Conservation (phyloP, 352 stramenopile species). For the Phytophthora europaea region DNA sequence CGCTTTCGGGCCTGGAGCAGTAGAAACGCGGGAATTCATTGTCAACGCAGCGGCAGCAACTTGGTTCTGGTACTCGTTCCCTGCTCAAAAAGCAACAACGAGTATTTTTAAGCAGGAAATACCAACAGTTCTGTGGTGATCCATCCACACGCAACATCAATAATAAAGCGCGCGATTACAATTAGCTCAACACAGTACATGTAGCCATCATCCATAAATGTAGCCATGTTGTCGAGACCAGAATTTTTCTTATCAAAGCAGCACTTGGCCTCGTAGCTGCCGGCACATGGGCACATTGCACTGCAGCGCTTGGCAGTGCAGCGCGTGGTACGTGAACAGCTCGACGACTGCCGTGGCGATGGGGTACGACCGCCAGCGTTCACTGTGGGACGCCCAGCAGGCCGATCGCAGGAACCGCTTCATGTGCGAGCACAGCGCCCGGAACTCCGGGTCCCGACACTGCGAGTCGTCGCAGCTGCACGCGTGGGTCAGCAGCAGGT, state of each 20-base stretch:
- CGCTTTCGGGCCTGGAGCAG: slow-evolving; percentile 12
- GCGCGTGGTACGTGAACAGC: slow-evolving; percentile 65
- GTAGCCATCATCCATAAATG: background rate
- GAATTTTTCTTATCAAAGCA: slow-evolving; percentile 38
- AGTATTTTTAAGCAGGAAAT: background rate
- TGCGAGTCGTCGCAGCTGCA: slow-evolving; percentile 59
- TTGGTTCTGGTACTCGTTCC: background rate
- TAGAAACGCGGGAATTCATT: slow-evolving; percentile 20
- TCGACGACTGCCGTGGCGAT: slow-evolving; percentile 43
- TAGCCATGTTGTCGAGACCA: slow-evolving; percentile 1
- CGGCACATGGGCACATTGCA: slow-evolving; percentile 59
- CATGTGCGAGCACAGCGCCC: slow-evolving; percentile 60
- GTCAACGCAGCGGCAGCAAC: background rate
- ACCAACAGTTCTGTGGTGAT: background rate
- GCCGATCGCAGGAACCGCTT: slow-evolving; percentile 66
- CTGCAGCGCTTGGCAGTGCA: slow-evolving; percentile 49
- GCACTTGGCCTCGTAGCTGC: slow-evolving; percentile 44
- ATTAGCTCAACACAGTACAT: background rate
- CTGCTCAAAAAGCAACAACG: background rate
- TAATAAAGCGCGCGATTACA: background rate
- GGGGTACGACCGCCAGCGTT: slow-evolving; percentile 51
- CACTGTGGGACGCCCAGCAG: slow-evolving; percentile 72
- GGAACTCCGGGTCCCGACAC: slow-evolving; percentile 48
- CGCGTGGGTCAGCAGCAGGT: slow-evolving; percentile 64
- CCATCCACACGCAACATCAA: background rate